phyloP scores from a whole-genome alignment of 2,329 filamentous ascomycete genomes.

The Arthrobotrys sphaeroides region DNA sequence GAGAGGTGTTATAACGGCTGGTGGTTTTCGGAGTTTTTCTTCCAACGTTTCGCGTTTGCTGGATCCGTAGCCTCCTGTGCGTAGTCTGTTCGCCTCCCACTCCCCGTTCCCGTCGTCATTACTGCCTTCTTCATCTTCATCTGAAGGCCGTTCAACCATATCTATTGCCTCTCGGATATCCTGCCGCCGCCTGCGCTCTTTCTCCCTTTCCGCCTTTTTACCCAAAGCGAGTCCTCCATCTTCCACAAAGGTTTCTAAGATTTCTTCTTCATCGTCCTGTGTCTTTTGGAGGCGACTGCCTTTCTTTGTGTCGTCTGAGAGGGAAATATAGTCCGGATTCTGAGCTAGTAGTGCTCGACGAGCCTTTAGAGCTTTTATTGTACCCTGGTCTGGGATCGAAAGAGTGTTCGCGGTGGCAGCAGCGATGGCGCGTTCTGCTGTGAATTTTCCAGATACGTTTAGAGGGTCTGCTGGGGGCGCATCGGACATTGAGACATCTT shows the following conservation, averaged over 20 bases:
- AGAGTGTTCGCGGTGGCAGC: background rate
- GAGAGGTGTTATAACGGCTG: conserved; percentile 34
- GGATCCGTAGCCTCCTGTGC: conserved; percentile 44
- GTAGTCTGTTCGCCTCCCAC: conserved; percentile 43
- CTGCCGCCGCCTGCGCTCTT: conserved; percentile 32
- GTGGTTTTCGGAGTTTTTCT: conserved; percentile 43
- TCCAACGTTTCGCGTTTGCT: conserved; percentile 41
- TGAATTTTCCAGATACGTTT: conserved; percentile 35
- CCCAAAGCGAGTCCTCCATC: conserved; percentile 46
- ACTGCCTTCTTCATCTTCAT: conserved; percentile 21
- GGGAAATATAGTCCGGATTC: conserved; percentile 50
- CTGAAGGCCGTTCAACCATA: conserved; percentile 42
- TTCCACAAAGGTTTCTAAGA: conserved; percentile 48
- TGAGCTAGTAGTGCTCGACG: conserved; percentile 40
- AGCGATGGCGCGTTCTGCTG: conserved; percentile 21
- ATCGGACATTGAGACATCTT: conserved; percentile 37
- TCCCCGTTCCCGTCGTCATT: conserved; percentile 28
- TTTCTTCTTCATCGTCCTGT: conserved; percentile 49
- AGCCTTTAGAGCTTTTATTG: conserved; percentile 45
- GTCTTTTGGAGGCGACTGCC: conserved; percentile 34
- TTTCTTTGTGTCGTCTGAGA: conserved; percentile 19
- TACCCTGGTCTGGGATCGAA: conserved; percentile 42
- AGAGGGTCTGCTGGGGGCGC: conserved; percentile 18
- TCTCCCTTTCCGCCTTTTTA: conserved; percentile 32
- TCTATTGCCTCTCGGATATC: conserved; percentile 46